These are phyloP conservation scores for Metahyphopichia silvanorum DNA, from an alignment of 805 yeast species.

Conservation along the genomic window DNA sequence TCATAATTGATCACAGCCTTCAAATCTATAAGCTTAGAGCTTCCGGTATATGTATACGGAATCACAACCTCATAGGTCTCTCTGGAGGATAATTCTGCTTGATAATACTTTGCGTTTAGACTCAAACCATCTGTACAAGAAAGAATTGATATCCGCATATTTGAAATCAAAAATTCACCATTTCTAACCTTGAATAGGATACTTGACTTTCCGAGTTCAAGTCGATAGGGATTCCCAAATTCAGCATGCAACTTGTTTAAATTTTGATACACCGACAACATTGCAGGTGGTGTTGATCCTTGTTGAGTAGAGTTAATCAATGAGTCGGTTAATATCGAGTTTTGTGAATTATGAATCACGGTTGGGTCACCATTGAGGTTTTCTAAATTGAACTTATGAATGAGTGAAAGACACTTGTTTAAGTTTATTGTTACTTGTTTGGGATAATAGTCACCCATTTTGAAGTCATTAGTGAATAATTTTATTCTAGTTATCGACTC, in stretches of 20 bases:
- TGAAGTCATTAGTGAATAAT: slow-evolving; percentile 23
- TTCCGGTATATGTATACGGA: slow-evolving; percentile 30
- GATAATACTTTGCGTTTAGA: slow-evolving; percentile 4
- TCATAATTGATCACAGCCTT: slow-evolving; percentile 18
- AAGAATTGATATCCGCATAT: slow-evolving; percentile 15
- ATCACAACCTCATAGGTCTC: slow-evolving; percentile 12
- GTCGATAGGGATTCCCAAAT: slow-evolving; percentile 17
- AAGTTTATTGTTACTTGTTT: slow-evolving; percentile 12
- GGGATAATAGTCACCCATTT: slow-evolving; percentile 31
- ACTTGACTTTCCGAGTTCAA: slow-evolving; percentile 26
- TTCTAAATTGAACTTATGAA: slow-evolving; percentile 5
- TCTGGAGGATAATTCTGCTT: slow-evolving; percentile 3
- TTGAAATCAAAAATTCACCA: slow-evolving; percentile 28
- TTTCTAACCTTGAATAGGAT: slow-evolving; percentile 22
- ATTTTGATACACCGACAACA: slow-evolving; percentile 8
- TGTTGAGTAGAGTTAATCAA: slow-evolving; percentile 1
- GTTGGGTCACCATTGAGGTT: too few relatives aligned
- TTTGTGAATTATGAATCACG: slow-evolving; percentile 3
- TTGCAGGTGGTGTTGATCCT: neutral
- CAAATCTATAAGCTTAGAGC: slow-evolving; percentile 21
- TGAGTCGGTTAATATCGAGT: slow-evolving; percentile 9
- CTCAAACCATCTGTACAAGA: slow-evolving; percentile 16
- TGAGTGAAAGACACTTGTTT: slow-evolving; percentile 14
- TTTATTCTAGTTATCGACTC: slow-evolving; percentile 9
- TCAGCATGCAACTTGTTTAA: slow-evolving; percentile 23